A percentile compares a stretch with the other conserved stretches of the same genome.
phyloP scores from a whole-genome alignment of 2,329 filamentous ascomycete genomes.

The Aspergillus sp. region DNA sequence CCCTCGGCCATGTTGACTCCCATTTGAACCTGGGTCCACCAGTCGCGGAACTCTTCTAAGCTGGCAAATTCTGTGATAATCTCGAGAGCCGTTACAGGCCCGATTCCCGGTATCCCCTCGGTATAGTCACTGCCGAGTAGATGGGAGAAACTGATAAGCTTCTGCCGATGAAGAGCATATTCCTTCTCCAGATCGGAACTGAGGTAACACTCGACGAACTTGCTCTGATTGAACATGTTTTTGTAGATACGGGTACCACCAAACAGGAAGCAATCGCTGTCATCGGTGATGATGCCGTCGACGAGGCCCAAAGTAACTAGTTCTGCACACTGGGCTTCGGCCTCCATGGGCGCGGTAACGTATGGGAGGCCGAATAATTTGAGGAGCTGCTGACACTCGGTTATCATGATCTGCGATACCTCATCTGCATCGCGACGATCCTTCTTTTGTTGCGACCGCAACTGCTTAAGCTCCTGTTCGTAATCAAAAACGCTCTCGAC shows the following conservation, averaged over 20 bases:
- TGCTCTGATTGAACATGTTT: constrained; percentile 99
- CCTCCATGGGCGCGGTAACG: constrained; percentile 97
- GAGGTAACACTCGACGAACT: constrained; percentile 96
- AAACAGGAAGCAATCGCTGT: constrained; percentile 95
- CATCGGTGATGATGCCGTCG: constrained; percentile 96
- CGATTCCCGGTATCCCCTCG: constrained; percentile 84
- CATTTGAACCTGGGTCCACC: constrained; percentile 82
- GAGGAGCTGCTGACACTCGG: constrained; percentile 89
- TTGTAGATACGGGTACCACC: constrained; percentile 97
- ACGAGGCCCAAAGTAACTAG: constrained; percentile 83
- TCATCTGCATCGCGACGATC: constrained; percentile 95
- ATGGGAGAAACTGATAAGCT: constrained; percentile 87
- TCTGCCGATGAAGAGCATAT: constrained; percentile 78
- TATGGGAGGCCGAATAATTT: constrained; percentile 92
- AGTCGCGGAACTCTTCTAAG: constrained; percentile 76
- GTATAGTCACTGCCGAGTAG: constrained; percentile 94
- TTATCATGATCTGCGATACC: constrained; percentile 93
- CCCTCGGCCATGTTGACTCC: constrained; percentile 60
- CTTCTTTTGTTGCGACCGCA: constrained; percentile 93
- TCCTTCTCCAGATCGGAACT: constrained; percentile 81
- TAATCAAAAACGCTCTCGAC: constrained; percentile 74
- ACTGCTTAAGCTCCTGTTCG: constrained; percentile 79
- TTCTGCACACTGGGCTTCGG: constrained; percentile 94
- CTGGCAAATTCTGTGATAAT: constrained; percentile 83
- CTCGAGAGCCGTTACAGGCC: constrained; percentile 91